Percentiles rank a stretch among this genome's conserved stretches.
Evolutionary conservation across 176 grass and related monocot genomes (phyloP).

Genomic region (Eremochloa ophiuroides): DNA sequence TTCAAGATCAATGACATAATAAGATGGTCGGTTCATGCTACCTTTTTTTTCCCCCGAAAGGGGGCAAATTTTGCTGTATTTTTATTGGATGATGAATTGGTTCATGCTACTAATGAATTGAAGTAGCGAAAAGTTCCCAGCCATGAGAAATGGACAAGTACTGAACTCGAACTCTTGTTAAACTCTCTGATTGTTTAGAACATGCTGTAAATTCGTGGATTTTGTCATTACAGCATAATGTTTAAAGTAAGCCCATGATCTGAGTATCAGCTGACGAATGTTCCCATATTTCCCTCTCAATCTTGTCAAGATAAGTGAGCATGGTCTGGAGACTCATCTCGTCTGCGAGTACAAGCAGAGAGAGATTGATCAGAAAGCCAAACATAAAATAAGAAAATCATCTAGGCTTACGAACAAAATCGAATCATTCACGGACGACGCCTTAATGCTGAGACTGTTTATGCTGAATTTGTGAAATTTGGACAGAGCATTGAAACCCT

Average conservation of each 20-base stretch:
- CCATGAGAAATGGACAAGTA: neutral
- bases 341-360: slow-evolving; percentile 31
- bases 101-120: too few relatives aligned
- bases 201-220: neutral
- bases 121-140: neutral
- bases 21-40: neutral
- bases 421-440: neutral
- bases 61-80: too few relatives aligned
- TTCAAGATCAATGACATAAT: neutral
- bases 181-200: neutral
- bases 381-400: neutral
- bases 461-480: neutral
- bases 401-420: neutral
- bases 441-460: neutral
- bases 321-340: slow-evolving; percentile 38
- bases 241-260: neutral
- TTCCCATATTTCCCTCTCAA: slow-evolving; percentile 31
- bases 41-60: too few relatives aligned
- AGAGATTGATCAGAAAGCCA: neutral
- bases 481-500: neutral
- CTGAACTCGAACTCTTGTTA: neutral
- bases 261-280: slow-evolving; percentile 7
- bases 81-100: too few relatives aligned
- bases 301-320: slow-evolving; percentile 45
- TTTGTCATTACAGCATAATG: neutral